Base-by-base conservation (phyloP, 306 rosid species). In the Rosa chinensis region DNA sequence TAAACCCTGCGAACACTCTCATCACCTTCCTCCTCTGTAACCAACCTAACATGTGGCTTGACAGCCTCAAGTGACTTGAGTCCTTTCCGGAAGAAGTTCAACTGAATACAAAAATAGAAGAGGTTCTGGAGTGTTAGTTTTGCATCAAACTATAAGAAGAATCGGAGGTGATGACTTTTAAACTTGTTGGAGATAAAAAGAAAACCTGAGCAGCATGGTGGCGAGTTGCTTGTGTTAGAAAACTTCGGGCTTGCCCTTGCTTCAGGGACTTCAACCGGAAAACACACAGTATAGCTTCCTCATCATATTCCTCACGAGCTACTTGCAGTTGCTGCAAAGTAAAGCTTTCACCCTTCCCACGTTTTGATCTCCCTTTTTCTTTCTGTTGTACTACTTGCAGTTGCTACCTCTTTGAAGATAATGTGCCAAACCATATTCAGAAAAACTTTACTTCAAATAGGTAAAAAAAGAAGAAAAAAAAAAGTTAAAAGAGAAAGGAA, bases 211-310 rank as follows among this genome's bases (percentile, higher is more conserved):
- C 97, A 5, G 97, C 94, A 82, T 93, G 89, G 85, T 91, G 98
- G 70, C 97, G 98, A 77, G 92, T 92, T 85, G 97, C 97, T 82
- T 93, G 98, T 68, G 97, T 93, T 70, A 93, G 91, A 82, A 93
- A 93, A 82, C 98, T 93, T 75, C 92, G 90, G 63, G 92, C 87
- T 80, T 93, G 95, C 81, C 97, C 97, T 84, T 93, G 94, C 85
- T 93, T 93, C 79, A 93, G 81, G 66, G 97, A 91, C 85, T 93
- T 91, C 80, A 91, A 81, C 78, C 97, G 91, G 73, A 93, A 93
- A 70, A 88, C 92, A 74, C 92, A 93, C 1, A 88, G 82, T 39
- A 84, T 88, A 79, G 98, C 98, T 73, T 89, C 94, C 58, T 91
- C 92, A 77, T 86, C 89, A 66, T 87, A 93, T 75, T 84, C 94